Evolutionary conservation across 805 yeast genomes (phyloP).

Genomic region (Pichia exigua): DNA sequence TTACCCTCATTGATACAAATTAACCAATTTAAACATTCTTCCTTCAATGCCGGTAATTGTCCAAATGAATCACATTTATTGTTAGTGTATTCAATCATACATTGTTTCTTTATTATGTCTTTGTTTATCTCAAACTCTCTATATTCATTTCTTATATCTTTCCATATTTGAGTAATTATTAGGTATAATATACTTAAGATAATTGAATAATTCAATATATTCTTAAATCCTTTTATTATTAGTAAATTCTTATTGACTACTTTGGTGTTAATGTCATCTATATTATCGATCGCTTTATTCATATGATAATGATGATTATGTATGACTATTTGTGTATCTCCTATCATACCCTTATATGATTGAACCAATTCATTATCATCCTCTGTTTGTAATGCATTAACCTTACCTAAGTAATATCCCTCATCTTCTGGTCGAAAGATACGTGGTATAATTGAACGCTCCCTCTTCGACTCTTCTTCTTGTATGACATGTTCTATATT

Average conservation of each 20-base stretch:
- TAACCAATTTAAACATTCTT: conserved; percentile 53
- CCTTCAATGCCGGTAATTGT: conserved; percentile 51
- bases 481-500: no score
- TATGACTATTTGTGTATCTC: conserved; percentile 3
- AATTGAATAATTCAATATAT: conserved; percentile 7
- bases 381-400: neutral
- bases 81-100: conserved; percentile 42
- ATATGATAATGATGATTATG: conserved; percentile 13
- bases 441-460: neutral
- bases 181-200: neutral
- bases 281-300: neutral
- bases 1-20: conserved; percentile 49
- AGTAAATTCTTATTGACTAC: neutral
- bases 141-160: conserved; percentile 48
- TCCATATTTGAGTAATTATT: conserved; percentile 32
- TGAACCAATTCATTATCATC: neutral
- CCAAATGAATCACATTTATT: conserved; percentile 52
- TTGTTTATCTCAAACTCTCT: conserved; percentile 38
- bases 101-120: conserved; percentile 44
- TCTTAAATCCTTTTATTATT: neutral
- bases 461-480: neutral
- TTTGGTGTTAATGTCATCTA: neutral
- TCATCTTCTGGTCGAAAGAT: neutral
- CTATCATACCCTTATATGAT: neutral
- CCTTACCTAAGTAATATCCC: neutral